phyloP scores from a whole-genome alignment of 2,329 filamentous ascomycete species.

The Daldinia eschscholtzii region DNA sequence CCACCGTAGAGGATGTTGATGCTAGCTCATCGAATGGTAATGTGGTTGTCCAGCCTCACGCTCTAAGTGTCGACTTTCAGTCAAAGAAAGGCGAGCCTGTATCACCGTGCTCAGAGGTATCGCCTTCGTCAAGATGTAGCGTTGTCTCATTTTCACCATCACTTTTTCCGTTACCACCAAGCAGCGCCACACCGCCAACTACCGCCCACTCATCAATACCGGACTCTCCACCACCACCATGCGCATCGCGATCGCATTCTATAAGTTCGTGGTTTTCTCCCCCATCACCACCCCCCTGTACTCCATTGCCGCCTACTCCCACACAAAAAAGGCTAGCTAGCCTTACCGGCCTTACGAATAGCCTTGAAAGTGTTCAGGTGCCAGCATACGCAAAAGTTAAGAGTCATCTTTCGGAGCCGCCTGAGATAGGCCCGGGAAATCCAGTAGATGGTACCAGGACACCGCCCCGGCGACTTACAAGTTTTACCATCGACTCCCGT shows the following conservation, averaged over 20 bases:
- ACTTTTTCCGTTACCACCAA: slow-evolving; percentile 40
- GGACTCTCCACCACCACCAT: slow-evolving; percentile 26
- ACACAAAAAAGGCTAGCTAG: slow-evolving; percentile 30
- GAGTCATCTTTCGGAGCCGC: slow-evolving; percentile 11
- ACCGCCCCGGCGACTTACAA: slow-evolving; percentile 20
- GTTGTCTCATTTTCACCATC: slow-evolving; percentile 40
- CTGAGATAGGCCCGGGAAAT: slow-evolving; percentile 5
- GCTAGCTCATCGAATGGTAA: slow-evolving; percentile 4
- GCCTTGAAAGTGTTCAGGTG: slow-evolving; percentile 26
- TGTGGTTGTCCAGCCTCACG: slow-evolving; percentile 33
- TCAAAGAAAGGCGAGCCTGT: slow-evolving; percentile 27
- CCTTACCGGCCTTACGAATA: slow-evolving; percentile 26
- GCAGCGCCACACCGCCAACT: slow-evolving; percentile 23
- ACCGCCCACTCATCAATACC: slow-evolving; percentile 20
- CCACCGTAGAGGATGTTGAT: slow-evolving; percentile 9
- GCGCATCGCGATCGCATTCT: slow-evolving; percentile 31
- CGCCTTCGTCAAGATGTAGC: slow-evolving; percentile 33
- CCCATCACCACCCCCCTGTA: slow-evolving; percentile 36
- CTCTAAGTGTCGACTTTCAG: slow-evolving; percentile 35
- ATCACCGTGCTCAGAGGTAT: slow-evolving; percentile 32
- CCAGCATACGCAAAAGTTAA: slow-evolving; percentile 27
- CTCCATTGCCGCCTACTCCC: slow-evolving; percentile 37
- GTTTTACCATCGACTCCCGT: slow-evolving; percentile 26
- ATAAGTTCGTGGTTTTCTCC: slow-evolving; percentile 38
- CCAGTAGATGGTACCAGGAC: slow-evolving; percentile 11